Percentiles rank a stretch among this genome's conserved stretches.
These are phyloP conservation scores for Rhizopus arrhizus DNA, from an alignment of 371 early-diverging fungal species.

Conservation along the genomic window DNA sequence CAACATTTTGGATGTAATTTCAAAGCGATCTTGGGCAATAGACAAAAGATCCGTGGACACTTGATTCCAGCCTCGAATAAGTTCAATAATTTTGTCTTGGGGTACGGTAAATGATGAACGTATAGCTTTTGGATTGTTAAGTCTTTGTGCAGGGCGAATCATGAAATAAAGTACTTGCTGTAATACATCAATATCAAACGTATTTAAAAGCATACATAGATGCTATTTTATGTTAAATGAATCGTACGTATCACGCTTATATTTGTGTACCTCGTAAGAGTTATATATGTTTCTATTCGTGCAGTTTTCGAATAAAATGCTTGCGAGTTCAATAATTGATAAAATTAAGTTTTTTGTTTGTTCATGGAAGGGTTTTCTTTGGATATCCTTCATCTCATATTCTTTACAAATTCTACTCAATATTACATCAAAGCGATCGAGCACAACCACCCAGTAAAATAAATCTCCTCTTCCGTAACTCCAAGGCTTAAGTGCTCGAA, in stretches of 20 bases:
- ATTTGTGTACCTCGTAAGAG: slow-evolving; percentile 81
- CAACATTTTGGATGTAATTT: slow-evolving; percentile 54
- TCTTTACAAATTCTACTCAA: slow-evolving; percentile 67
- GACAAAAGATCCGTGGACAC: slow-evolving; percentile 50
- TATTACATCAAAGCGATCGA: slow-evolving; percentile 90
- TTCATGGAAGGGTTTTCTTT: slow-evolving; percentile 58
- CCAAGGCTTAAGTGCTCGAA: slow-evolving; percentile 67
- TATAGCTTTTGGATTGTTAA: slow-evolving; percentile 71
- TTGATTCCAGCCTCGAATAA: slow-evolving; percentile 65
- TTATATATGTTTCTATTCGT: slow-evolving; percentile 92
- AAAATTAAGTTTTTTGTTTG: slow-evolving; percentile 63
- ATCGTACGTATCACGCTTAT: neutral
- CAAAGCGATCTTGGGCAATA: slow-evolving; percentile 44
- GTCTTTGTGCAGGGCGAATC: slow-evolving; percentile 82
- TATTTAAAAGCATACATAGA: slow-evolving; percentile 54
- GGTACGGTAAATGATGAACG: slow-evolving; percentile 65
- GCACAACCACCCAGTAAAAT: slow-evolving; percentile 91
- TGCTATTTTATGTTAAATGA: neutral
- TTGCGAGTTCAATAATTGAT: slow-evolving; percentile 75
- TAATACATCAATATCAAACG: slow-evolving; percentile 76
- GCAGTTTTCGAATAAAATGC: slow-evolving; percentile 88
- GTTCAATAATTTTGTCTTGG: slow-evolving; percentile 63
- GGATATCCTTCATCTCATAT: slow-evolving; percentile 66
- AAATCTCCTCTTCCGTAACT: slow-evolving; percentile 86
- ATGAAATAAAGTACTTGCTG: slow-evolving; percentile 73